Conservation (phyloP, 306 rosid genomes). For the Malus asiatica region DNA sequence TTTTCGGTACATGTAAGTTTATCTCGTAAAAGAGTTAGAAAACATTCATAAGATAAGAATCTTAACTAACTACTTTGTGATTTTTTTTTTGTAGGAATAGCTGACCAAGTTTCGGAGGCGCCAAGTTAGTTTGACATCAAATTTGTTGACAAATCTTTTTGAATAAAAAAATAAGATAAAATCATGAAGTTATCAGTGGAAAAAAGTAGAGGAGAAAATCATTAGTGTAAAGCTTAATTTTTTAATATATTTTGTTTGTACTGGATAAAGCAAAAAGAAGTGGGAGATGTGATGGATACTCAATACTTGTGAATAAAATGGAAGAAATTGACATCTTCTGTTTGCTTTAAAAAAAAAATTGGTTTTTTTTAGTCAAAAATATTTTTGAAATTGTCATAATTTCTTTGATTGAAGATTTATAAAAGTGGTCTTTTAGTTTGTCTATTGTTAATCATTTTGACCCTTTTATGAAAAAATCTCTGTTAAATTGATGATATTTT, state of each 20-base stretch:
- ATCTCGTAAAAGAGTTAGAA: background rate
- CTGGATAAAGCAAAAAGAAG: constrained; percentile 25
- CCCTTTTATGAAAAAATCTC: background rate
- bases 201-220: constrained; percentile 1
- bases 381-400: too few relatives aligned
- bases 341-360: constrained; percentile 17
- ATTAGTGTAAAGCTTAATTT: background rate
- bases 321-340: constrained; percentile 28
- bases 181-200: background rate
- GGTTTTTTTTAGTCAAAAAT: too few relatives aligned
- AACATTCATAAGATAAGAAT: background rate
- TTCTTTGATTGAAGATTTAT: too few relatives aligned
- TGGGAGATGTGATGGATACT: constrained; percentile 31
- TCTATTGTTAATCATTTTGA: too few relatives aligned
- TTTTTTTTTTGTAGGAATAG: constrained; percentile 30
- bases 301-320: constrained; percentile 21
- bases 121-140: constrained; percentile 8
- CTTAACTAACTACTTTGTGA: constrained; percentile 1
- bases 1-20: background rate
- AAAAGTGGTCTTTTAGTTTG: too few relatives aligned
- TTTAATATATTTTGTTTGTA: constrained; percentile 10
- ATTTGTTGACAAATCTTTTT: background rate
- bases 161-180: constrained; percentile 12
- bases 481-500: too few relatives aligned
- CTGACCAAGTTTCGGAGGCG: constrained; percentile 1